Evolutionary conservation across 331 rosid genomes (phyloP), one percentile per base, ranked within the genome.

Genomic region (Erythrophleum ivorense): DNA sequence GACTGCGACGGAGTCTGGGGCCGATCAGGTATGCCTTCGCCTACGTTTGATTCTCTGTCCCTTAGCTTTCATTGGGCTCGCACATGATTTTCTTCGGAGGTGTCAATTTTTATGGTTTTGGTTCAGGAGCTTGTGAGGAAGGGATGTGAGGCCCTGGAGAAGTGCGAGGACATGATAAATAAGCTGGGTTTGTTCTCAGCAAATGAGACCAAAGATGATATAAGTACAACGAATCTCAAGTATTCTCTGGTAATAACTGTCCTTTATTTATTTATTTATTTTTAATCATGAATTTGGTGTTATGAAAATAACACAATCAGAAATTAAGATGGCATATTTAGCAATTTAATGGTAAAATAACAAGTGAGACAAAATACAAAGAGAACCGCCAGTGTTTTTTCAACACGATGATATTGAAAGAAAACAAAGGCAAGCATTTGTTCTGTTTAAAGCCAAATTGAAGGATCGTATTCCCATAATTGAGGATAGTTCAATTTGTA

Each of bases 171-270:
- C 24, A 93, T 96, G 99, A 71, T 91, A 18, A 84, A 84, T 80
- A 93, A 88, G 81, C 82, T 93, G n/a, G 98, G 95, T 5, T 82
- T 96, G 90, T 93, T 96, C 86, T 96, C 97, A 24, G 4, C 90
- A 7, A 96, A 96, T 31, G 99, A 96, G 88, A 91, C 92, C 86
- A 93, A 91, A 79, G 99, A 96, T 8, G 99, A 96, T 90, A 90
- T 96, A 76, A 84, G 90, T 87, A 92, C 99, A 29, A 58, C 90
- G 33, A 90, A 92, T 87, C 94, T 96, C 48, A 96, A 96, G 86
- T 93, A 96, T 70, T 52, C 92, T 73, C 83, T 96, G 97, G 99
- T 93, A 91, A 81, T 57, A 79, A 16, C n/a, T 64, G 4, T 45
- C 68, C 15, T 38, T 21, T 33, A 7, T 0, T 33, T 46, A 16